These are phyloP conservation scores for Aspergillus piperis DNA, from an alignment of 2,329 filamentous ascomycete species.

Conservation along the genomic window DNA sequence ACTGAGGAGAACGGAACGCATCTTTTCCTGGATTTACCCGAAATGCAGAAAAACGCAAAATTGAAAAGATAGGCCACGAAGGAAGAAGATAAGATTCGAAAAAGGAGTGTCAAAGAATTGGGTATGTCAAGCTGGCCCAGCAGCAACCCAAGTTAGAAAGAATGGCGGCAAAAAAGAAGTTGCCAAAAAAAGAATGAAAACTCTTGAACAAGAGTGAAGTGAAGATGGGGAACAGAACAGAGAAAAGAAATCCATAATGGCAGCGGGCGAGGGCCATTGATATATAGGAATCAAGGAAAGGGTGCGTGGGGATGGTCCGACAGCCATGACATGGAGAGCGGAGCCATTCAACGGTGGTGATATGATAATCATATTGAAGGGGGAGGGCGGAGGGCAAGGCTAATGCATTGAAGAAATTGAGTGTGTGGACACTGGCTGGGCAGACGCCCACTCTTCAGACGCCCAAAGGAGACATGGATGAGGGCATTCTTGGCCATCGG, in stretches of 20 bases:
- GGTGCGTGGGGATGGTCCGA: neutral
- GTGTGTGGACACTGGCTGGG: conserved; percentile 10
- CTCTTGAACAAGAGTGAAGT: conserved; percentile 5
- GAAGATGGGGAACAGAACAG: neutral
- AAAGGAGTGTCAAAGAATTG: conserved; percentile 14
- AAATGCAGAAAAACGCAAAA: conserved; percentile 9
- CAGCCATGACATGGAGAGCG: neutral
- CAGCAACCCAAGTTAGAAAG: conserved; percentile 18
- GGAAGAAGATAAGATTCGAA: neutral
- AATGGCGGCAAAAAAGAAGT: conserved; percentile 12
- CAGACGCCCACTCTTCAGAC: neutral
- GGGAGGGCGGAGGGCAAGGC: conserved; percentile 10
- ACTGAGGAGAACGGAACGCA: conserved; percentile 16
- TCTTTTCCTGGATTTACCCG: conserved; percentile 9
- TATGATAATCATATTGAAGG: conserved; percentile 7
- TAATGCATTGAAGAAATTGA: conserved; percentile 20
- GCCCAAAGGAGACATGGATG: neutral
- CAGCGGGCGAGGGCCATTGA: conserved; percentile 1
- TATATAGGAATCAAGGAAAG: conserved; percentile 11
- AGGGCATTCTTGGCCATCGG: neutral
- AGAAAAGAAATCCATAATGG: neutral
- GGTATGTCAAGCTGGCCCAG: conserved; percentile 17
- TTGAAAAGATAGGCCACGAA: neutral
- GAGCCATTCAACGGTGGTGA: neutral
- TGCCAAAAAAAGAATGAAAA: conserved; percentile 2